Percentiles rank a stretch among this genome's conserved stretches.
Evolutionary conservation across 768 basidiomycete species (phyloP).

Genomic region (Goffeauzyma gilvescens): DNA sequence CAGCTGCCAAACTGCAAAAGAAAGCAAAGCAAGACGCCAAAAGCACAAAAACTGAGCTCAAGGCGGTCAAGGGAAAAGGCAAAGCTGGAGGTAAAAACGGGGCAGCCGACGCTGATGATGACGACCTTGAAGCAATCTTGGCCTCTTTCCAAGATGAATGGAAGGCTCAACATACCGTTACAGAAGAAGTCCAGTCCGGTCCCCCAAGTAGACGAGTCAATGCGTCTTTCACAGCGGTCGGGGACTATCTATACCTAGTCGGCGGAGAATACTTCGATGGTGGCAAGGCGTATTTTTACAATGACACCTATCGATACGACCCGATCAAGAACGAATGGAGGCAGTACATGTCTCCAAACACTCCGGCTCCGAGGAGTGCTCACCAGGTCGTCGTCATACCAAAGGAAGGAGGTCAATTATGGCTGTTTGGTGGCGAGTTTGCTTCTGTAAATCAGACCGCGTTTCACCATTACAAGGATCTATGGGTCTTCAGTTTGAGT

Average conservation of each 20-base stretch:
- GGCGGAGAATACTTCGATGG: constrained; percentile 63
- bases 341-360: constrained; percentile 60
- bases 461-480: constrained; percentile 74
- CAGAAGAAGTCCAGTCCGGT: constrained; percentile 63
- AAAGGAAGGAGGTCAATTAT: constrained; percentile 65
- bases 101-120: too few species aligned
- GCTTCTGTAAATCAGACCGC: constrained; percentile 62
- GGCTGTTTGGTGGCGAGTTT: constrained; percentile 74
- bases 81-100: constrained; percentile 35
- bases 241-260: constrained; percentile 51
- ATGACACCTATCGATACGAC: constrained; percentile 67
- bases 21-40: constrained; percentile 43
- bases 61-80: constrained; percentile 34
- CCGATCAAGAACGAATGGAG: constrained; percentile 89
- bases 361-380: constrained; percentile 71
- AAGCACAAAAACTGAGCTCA: constrained; percentile 21
- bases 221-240: constrained; percentile 60
- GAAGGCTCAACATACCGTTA: constrained; percentile 58
- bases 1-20: constrained; percentile 36
- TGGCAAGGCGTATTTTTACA: constrained; percentile 47
- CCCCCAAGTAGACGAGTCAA: constrained; percentile 69
- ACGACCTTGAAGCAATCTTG: constrained; percentile 63
- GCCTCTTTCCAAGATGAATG: constrained; percentile 53
- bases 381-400: constrained; percentile 61
- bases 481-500: constrained; percentile 55